A percentile compares a stretch with the other conserved stretches of the same genome.
These are phyloP conservation scores for Talaromyces stipitatus DNA, from an alignment of 495 filamentous ascomycete species.

Conservation along the genomic window DNA sequence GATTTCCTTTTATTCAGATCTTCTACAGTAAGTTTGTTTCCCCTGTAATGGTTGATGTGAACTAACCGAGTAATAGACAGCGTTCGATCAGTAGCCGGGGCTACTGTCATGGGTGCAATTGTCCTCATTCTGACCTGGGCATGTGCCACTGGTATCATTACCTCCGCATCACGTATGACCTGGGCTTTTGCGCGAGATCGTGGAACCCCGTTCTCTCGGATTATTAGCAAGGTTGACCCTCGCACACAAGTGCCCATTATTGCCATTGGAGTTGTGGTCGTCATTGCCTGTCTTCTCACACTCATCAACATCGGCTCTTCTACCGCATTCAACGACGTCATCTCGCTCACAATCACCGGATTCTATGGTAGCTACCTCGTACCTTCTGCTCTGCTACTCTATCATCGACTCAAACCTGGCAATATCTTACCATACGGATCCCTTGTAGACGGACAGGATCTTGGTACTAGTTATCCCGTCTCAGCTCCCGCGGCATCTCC, in stretches of 20 bases:
- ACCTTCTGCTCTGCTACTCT: slow-evolving; percentile 30
- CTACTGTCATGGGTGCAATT: slow-evolving; percentile 21
- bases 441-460: slow-evolving; percentile 12
- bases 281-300: slow-evolving; percentile 33
- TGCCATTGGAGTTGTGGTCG: slow-evolving; percentile 25
- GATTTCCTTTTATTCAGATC: slow-evolving; percentile 42
- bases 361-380: slow-evolving; percentile 37
- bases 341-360: slow-evolving; percentile 32
- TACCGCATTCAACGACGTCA: slow-evolving; percentile 40
- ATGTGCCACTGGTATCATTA: slow-evolving; percentile 27
- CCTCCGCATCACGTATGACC: slow-evolving; percentile 41
- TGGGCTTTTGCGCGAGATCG: slow-evolving; percentile 48
- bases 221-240: slow-evolving; percentile 31
- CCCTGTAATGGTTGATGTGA: neutral
- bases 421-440: slow-evolving; percentile 20
- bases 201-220: slow-evolving; percentile 35
- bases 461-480: neutral
- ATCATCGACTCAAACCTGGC: slow-evolving; percentile 22
- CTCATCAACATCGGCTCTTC: slow-evolving; percentile 43
- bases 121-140: slow-evolving; percentile 28
- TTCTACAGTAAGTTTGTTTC: slow-evolving; percentile 18
- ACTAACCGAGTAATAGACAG: slow-evolving; percentile 3
- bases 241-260: slow-evolving; percentile 39
- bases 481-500: neutral
- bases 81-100: slow-evolving; percentile 8